Evolutionary conservation across 805 yeast genomes (phyloP), one percentile per base, ranked within the genome.

Genomic region (Metschnikowia matae): DNA sequence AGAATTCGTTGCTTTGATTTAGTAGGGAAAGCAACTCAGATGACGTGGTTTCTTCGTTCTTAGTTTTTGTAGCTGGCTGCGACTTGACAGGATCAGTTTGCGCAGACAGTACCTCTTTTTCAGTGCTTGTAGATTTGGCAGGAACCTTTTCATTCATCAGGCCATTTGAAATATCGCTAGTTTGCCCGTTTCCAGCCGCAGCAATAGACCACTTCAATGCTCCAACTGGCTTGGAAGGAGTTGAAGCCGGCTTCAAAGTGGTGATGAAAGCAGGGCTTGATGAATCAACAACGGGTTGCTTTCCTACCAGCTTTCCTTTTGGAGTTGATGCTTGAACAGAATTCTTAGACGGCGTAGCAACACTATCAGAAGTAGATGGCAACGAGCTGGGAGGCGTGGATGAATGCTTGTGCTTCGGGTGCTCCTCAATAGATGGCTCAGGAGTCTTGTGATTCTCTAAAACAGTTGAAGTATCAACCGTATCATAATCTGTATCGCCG

Each of bases 121-220:
- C 21, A 31, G 13, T n/a, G 7, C 29, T 8, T 15, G 37, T 10
- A 11, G 26, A 20, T 35, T 38, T 29, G 5, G 31, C 18, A 15
- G 17, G 20, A 23, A 43, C 31, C 17, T 15, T 49, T 20, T 42
- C 53, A 35, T 46, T 49, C 32, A 21, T 13, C 10, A 32, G 31
- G 20, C 41, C 49, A 40, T 23, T 37, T n/a, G 53, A 31, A 17
- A 21, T 35, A 10, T 46, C 53, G 39, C 17, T 44, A 15, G 33
- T 37, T 33, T 39, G 55, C 23, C 61, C 44, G 23, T 45, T 50
- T 17, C 59, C 76, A 5, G 79, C 78, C 4, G 82, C 83, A 4
- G 82, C 82, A 1, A 81, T 69, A 0, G 84, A 72, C 73, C 83
- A 81, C 59, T 81, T 81, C 48, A 81, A 64, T 44, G 77, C 80